Conservation (phyloP, 495 filamentous ascomycete species). For the Penicillium fimorum region DNA sequence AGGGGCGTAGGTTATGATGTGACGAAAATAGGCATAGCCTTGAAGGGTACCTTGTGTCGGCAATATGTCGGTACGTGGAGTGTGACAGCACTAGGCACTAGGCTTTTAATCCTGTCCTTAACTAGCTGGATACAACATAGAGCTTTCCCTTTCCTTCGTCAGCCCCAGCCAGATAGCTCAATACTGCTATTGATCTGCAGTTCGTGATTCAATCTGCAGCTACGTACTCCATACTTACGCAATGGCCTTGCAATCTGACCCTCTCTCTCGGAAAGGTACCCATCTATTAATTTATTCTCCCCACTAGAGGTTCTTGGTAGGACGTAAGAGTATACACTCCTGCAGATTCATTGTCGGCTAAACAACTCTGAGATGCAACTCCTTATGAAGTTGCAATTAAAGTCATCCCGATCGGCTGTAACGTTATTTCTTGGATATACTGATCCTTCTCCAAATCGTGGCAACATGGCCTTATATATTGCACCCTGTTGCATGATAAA, state of each 20-base stretch:
- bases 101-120: no score
- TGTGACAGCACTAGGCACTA: not conserved
- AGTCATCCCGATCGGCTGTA: not conserved
- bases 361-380: not conserved
- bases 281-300: not conserved
- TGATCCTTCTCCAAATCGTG: no score
- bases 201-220: not conserved
- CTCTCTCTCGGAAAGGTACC: not conserved
- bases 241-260: not conserved
- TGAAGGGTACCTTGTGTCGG: no score
- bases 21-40: not conserved
- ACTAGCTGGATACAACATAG: no score
- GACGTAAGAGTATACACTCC: not conserved
- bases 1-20: not conserved
- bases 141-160: not conserved
- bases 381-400: not conserved
- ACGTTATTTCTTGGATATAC: not conserved
- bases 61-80: not conserved
- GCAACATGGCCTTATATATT: no score
- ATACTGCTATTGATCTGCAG: not conserved
- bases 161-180: not conserved
- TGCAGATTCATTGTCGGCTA: not conserved
- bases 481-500: no score
- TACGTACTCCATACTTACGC: not conserved
- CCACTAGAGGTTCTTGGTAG: not conserved